Evolutionary conservation across 352 stramenopile species (phyloP), one percentile per base, ranked within the genome.

Genomic region (Pythium oligandrum): DNA sequence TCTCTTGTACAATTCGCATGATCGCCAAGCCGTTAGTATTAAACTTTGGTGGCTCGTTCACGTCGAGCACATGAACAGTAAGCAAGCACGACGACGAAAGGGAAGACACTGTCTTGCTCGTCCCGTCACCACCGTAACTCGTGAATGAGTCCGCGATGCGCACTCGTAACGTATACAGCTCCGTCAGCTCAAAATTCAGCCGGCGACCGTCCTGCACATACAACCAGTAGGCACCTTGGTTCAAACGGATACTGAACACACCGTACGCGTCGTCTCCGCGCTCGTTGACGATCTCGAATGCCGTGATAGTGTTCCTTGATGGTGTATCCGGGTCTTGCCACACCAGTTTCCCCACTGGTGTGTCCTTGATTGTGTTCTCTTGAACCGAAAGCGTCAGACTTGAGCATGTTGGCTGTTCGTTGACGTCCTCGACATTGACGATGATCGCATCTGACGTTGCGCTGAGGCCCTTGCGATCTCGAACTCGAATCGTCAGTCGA

Each of bases 1-100:
- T 83, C 51, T 86, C 75, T 7, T 50, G 42, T 30, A 83, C 46
- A 2, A 51, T 59, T 43, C 63, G 51, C 46, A 59, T 67, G 3
- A 56, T 55, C 0, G 59, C 17, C 17, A 40, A 26, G 17, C 17
- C 17, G 17, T 26, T 26, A 26, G 17, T 55, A 31, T 50, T 57
- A n/a, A 78, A 64, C 9, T 50, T 45, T 4, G 75, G 75, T 17
- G 71, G 48, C 32, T 86, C 75, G 32, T 86, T 84, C 9, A 83
- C 56, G 49, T 83, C 64, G 37, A 65, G 6, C 0, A 86, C 50
- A 17, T 70, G 33, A 31, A 86, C 57, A 11, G 44, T 66, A 3
- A 79, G 35, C 9, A 38, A 7, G 40, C 75, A 86, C 4, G 45
- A 62, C 7, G 73, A 70, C 10, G 61, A 64, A 6, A 86, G 38